Evolutionary conservation across 352 stramenopile species (phyloP).

Genomic region (Pythium grandisporangium): DNA sequence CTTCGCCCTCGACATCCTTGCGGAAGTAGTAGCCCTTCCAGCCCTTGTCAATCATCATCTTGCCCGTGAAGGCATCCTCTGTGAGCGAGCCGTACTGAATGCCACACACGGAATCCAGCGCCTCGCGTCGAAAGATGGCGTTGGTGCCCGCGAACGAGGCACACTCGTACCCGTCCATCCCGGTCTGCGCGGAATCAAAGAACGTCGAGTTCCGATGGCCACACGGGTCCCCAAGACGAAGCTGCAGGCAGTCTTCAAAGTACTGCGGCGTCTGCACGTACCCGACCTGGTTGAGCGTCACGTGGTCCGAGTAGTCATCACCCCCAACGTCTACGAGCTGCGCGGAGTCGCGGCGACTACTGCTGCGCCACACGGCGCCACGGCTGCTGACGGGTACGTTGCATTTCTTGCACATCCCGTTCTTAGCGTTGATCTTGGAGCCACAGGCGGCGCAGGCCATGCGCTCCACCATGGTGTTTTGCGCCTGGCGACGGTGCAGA

Average conservation of each 20-base stretch:
- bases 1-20: constrained; percentile 65
- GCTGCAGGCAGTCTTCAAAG: constrained; percentile 59
- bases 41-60: constrained; percentile 77
- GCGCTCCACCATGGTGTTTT: constrained; percentile 52
- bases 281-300: constrained; percentile 58
- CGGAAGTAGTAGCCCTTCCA: constrained; percentile 75
- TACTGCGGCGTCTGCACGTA: constrained; percentile 73
- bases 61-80: constrained; percentile 67
- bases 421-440: constrained; percentile 59
- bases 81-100: constrained; percentile 72
- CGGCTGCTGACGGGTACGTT: constrained; percentile 19
- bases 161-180: constrained; percentile 66
- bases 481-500: constrained; percentile 58
- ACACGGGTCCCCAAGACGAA: constrained; percentile 48
- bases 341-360: constrained; percentile 19
- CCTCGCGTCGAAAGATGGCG: constrained; percentile 65
- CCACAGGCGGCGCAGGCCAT: constrained; percentile 53
- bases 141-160: constrained; percentile 68
- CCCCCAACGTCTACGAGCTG: constrained; percentile 41
- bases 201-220: constrained; percentile 69
- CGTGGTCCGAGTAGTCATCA: constrained; percentile 65
- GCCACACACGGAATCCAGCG: constrained; percentile 59
- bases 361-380: constrained; percentile 6
- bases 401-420: constrained; percentile 56
- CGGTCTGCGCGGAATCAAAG: constrained; percentile 62